Evolutionary conservation across 2,329 filamentous ascomycete species (phyloP), one percentile per base, ranked within the genome.

Genomic region (Colletotrichum tropicicola): DNA sequence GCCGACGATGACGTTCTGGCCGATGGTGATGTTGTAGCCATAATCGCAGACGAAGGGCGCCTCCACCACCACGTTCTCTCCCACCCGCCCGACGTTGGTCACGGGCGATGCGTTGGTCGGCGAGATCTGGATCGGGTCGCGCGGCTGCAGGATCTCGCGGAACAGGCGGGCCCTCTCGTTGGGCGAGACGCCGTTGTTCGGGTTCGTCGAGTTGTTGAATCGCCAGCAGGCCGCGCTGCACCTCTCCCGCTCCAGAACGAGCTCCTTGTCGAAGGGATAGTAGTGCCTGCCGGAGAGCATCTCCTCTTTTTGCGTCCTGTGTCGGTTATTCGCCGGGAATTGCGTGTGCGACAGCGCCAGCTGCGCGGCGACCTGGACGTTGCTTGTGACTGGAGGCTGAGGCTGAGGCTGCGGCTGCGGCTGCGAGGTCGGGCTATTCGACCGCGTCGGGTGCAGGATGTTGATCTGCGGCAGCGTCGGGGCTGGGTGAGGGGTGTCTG

Each of bases 21-120:
- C 94, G 69, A 99, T 92, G 49, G 87, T 87, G 71, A 98, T 91
- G 76, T 99, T 98, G 80, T 97, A 98, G 1, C 96, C 96, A 73
- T 98, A 98, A 73, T 98, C 94, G 75, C 95, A 98, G 48, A 86
- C 90, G 76, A 99, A 98, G 0, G 95, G 95, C 3, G 92, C 89
- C 72, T 97, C 93, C 25, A 99, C 91, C 43, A 90, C 84, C 5
- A 92, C 91, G 59, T 91, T 88, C 15, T 89, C 86, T n/a, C 93
- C 93, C 5, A 96, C 86, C 23, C 83, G 86, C 59, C 87, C 92
- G 59, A 81, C 74, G 70, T 86, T 83, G 41, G 83, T 83, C 57
- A 86, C 75, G 9, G 85, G 79, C 47, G 84, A 83, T 39, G 81
- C 79, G 70, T 85, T 78, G 6, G 82, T 82, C 3, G 86, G 85